Evolutionary conservation across 202 grass and related monocot genomes (phyloP), one percentile per base, ranked within the genome.

Genomic region (Panicum hallii): DNA sequence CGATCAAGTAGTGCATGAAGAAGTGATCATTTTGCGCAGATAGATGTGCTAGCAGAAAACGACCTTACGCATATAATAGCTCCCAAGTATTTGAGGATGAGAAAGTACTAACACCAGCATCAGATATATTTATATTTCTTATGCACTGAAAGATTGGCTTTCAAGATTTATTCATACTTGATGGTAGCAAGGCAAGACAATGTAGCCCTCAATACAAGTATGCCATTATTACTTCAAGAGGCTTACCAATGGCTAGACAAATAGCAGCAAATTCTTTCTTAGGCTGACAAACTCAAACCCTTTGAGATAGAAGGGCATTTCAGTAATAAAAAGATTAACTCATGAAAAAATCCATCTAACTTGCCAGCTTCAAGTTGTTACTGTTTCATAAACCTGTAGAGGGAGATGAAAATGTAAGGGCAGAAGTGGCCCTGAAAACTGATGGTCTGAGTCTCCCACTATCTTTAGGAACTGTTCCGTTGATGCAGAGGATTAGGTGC

Each of bases 91-190:
- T 26, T 26, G 26, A 26, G 26, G 26, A 26, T 26, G 26, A 26
- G 26, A 26, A 26, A 26, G 26, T 26, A 26, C 26, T 26, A 26
- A 26, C 26, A 26, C 26, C 26, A 26, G 26, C 26, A 26, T 26
- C 26, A 26, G 26, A 26, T 26, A 26, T 26, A 0, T 26, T 26
- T 26, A 80, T 68, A 73, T 19, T 52, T 34, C 26, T 74, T 75
- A 75, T 80, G 49, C 9, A 34, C 22, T 69, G 58, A 53, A 53
- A 69, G 30, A 42, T 43, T 53, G 16, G n/a, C 30, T 67, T 34
- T 52, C 42, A 68, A 63, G 45, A 69, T 63, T 56, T 69, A 84
- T 90, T 64, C 65, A 77, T 81, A 72, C 43, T 72, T 72, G 13
- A 88, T 64, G 65, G 17, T 57, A 14, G 32, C 15, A 62, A 7